Evolutionary conservation across 345 rosid genomes (phyloP).

Genomic region (Citrus medica): DNA sequence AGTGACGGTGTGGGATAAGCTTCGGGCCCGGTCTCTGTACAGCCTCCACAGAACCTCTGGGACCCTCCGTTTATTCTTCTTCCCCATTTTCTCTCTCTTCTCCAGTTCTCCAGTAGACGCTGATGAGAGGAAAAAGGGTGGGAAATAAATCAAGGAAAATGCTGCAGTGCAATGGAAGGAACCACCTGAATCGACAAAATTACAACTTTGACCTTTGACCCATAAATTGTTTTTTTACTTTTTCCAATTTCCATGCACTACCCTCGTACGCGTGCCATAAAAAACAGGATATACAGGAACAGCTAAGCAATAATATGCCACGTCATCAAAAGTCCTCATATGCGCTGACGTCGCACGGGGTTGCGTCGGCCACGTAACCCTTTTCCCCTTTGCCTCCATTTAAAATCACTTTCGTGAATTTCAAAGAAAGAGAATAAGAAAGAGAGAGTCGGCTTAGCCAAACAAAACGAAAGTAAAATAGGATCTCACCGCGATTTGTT

Average conservation of each 20-base stretch:
- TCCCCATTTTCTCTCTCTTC: constrained; percentile 23
- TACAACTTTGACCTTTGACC: too few species aligned
- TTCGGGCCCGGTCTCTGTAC: constrained; percentile 37
- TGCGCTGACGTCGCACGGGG: neutral
- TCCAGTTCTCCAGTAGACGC: too few species aligned
- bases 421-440: too few species aligned
- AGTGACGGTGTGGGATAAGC: constrained; percentile 37
- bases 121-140: neutral
- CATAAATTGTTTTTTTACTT: too few species aligned
- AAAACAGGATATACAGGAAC: too few species aligned
- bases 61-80: constrained; percentile 34
- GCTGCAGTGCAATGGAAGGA: too few species aligned
- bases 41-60: constrained; percentile 62
- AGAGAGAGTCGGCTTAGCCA: too few species aligned
- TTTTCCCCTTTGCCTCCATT: neutral
- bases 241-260: too few species aligned
- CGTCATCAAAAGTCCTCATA: neutral
- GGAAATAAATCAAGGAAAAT: neutral
- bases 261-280: too few species aligned
- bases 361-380: neutral
- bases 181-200: neutral
- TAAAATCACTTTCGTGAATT: too few species aligned
- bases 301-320: neutral
- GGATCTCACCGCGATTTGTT: too few species aligned
- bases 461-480: too few species aligned